phyloP scores from a whole-genome alignment of 371 early-diverging fungal genomes.

The Mucor irregularis region DNA sequence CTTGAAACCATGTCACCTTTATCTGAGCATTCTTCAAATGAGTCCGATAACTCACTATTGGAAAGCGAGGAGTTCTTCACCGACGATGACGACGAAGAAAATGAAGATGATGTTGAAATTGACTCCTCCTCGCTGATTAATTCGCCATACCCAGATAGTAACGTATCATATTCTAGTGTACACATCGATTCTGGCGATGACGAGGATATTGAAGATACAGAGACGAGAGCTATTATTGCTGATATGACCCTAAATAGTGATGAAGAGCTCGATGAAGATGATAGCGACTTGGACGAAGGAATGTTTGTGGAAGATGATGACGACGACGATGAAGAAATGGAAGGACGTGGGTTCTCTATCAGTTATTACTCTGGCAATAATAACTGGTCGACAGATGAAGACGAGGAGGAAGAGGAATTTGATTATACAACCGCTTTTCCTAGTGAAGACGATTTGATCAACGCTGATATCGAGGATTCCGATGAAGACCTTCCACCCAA shows the following conservation, averaged over 20 bases:
- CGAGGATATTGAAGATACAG: constrained; percentile 42
- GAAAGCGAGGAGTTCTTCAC: constrained; percentile 22
- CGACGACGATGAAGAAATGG: constrained; percentile 33
- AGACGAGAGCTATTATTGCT: constrained; percentile 43
- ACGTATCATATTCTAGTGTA: constrained; percentile 25
- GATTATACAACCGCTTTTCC: constrained; percentile 21
- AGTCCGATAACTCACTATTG: constrained; percentile 1
- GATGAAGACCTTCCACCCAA: constrained; percentile 22
- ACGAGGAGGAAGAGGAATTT: constrained; percentile 37
- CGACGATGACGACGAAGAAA: constrained; percentile 10
- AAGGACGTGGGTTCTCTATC: constrained; percentile 23
- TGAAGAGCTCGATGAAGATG: constrained; percentile 14
- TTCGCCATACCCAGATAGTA: constrained; percentile 14
- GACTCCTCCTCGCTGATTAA: not conserved
- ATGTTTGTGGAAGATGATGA: constrained; percentile 43
- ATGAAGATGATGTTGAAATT: not conserved
- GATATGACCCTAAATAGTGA: constrained; percentile 34
- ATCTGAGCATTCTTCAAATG: constrained; percentile 15
- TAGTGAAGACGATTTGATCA: constrained; percentile 22
- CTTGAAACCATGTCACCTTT: constrained; percentile 34
- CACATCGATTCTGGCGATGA: constrained; percentile 50
- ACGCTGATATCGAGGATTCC: constrained; percentile 18
- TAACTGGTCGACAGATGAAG: constrained; percentile 42
- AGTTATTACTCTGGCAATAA: constrained; percentile 9
- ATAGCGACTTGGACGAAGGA: constrained; percentile 23